Conservation (phyloP, 306 rosid genomes). For the Trifolium repens region DNA sequence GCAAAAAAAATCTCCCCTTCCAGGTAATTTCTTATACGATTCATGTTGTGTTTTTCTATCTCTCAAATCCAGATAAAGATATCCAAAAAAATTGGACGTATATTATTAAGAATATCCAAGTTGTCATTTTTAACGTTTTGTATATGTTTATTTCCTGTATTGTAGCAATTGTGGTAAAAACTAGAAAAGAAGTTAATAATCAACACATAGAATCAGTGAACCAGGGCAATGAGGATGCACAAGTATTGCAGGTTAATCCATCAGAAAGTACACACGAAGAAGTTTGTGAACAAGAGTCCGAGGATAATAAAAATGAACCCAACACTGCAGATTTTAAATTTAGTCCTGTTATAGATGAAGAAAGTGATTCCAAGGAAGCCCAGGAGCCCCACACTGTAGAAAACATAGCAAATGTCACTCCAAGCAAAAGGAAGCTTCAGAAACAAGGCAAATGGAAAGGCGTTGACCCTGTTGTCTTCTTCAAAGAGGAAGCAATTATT, state of each 20-base stretch:
- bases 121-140: background rate
- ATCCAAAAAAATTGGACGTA: slow-evolving; percentile 13
- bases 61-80: slow-evolving; percentile 27
- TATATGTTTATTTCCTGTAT: slow-evolving; percentile 17
- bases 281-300: slow-evolving; percentile 49
- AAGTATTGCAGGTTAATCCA: slow-evolving; percentile 46
- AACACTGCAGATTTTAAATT: slow-evolving; percentile 42
- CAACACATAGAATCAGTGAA: slow-evolving; percentile 41
- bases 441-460: slow-evolving; percentile 90
- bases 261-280: slow-evolving; percentile 50
- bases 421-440: slow-evolving; percentile 76
- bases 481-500: slow-evolving; percentile 73
- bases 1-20: slow-evolving; percentile 71
- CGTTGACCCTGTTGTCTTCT: slow-evolving; percentile 85
- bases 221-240: slow-evolving; percentile 50
- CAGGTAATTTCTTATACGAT: slow-evolving; percentile 57
- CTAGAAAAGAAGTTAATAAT: slow-evolving; percentile 42
- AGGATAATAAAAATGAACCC: slow-evolving; percentile 53
- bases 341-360: slow-evolving; percentile 47
- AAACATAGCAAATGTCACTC: slow-evolving; percentile 49
- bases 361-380: slow-evolving; percentile 48
- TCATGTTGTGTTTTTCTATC: slow-evolving; percentile 24
- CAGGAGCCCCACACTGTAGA: slow-evolving; percentile 44
- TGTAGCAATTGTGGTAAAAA: slow-evolving; percentile 62
- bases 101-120: slow-evolving; percentile 22